phyloP scores from a whole-genome alignment of 306 rosid genomes.

The Rosa chinensis region DNA sequence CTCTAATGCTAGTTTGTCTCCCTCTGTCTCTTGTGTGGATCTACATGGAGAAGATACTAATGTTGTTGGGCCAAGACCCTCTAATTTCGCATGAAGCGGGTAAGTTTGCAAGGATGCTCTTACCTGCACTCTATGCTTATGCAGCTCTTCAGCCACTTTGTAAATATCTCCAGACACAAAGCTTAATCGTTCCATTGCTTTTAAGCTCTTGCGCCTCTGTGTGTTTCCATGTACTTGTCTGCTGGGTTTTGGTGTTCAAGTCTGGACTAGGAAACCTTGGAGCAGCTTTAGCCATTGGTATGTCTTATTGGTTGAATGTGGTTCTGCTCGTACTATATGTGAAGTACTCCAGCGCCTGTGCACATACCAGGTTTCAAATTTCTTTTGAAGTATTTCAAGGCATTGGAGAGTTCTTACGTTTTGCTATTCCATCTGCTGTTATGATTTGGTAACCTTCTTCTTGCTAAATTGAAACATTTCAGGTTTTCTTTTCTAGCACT shows the following conservation, averaged over 20 bases:
- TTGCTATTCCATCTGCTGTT: conserved; percentile 68
- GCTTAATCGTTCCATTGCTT: conserved; percentile 60
- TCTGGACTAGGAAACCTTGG: conserved; percentile 50
- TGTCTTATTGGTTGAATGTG: conserved; percentile 68
- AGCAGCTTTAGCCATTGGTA: conserved; percentile 67
- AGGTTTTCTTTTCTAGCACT: background rate
- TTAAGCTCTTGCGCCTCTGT: conserved; percentile 42
- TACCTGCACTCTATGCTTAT: conserved; percentile 70
- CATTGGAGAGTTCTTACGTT: conserved; percentile 54
- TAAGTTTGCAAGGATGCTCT: conserved; percentile 51
- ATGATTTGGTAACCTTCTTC: conserved; percentile 59
- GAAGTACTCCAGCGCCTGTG: conserved; percentile 43
- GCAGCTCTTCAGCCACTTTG: conserved; percentile 63
- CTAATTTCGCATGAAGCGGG: conserved; percentile 68
- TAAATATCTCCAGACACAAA: conserved; percentile 68
- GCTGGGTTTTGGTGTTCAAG: conserved; percentile 74
- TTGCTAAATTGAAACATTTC: no score
- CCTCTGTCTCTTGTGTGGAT: conserved; percentile 63
- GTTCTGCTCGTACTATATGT: conserved; percentile 53
- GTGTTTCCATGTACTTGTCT: conserved; percentile 49
- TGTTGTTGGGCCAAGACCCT: conserved; percentile 76
- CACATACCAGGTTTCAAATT: conserved; percentile 43
- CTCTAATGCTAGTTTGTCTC: conserved; percentile 50
- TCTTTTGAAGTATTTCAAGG: conserved; percentile 56
- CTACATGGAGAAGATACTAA: conserved; percentile 52